Conservation (phyloP, 2,329 filamentous ascomycete species). For the Hymenoscyphus fructigenus region DNA sequence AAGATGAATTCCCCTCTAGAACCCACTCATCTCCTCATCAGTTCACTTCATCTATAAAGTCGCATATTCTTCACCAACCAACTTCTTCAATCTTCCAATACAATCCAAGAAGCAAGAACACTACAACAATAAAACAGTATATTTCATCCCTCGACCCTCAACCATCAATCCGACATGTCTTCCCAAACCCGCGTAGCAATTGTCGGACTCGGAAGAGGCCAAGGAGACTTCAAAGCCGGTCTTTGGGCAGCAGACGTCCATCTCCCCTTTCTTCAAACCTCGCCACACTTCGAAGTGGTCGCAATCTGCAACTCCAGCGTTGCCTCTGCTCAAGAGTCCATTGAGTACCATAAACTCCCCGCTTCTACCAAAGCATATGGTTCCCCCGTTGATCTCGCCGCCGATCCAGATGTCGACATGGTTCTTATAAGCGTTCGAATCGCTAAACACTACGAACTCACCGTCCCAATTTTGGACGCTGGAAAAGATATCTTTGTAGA, state of each 20-base stretch:
- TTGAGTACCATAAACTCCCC: slow-evolving; percentile 41
- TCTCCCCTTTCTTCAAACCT: slow-evolving; percentile 42
- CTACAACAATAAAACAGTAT: background rate
- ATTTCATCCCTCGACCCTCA: too few species aligned
- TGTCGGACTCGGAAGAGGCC: slow-evolving; percentile 17
- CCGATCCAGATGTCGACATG: slow-evolving; percentile 47
- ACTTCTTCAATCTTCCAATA: background rate
- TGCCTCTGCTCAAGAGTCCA: slow-evolving; percentile 42
- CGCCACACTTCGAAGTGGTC: slow-evolving; percentile 42
- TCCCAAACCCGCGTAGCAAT: slow-evolving; percentile 24
- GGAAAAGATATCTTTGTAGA: slow-evolving; percentile 51
- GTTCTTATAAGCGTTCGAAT: slow-evolving; percentile 47
- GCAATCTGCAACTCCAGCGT: slow-evolving; percentile 49
- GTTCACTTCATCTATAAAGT: background rate
- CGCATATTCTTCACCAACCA: background rate
- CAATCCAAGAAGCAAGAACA: background rate
- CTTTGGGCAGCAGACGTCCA: slow-evolving; percentile 56
- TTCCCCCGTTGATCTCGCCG: slow-evolving; percentile 42
- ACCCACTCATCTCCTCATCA: background rate
- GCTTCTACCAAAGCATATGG: slow-evolving; percentile 44
- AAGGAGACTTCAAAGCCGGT: slow-evolving; percentile 15
- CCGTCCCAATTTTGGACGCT: slow-evolving; percentile 44
- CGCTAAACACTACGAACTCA: slow-evolving; percentile 42
- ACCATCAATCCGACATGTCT: background rate
- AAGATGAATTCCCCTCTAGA: too few species aligned